A percentile compares a stretch with the other conserved stretches of the same genome.
These are phyloP conservation scores for Elaeis oleifera DNA, from an alignment of 202 grass and related monocot species.

Conservation along the genomic window DNA sequence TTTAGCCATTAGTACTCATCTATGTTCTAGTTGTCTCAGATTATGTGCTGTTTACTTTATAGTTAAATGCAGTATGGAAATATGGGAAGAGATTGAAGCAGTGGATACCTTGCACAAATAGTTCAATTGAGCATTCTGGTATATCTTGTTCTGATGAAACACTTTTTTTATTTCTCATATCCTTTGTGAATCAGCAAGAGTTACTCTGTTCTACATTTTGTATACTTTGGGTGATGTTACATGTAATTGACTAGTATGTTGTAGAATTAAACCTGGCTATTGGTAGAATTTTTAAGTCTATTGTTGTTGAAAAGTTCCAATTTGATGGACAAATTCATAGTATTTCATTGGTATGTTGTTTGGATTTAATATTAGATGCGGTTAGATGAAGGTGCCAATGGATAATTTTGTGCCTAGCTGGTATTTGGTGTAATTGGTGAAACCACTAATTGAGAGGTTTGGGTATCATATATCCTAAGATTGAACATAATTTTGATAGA, in stretches of 20 bases:
- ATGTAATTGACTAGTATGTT: background rate
- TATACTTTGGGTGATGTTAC: background rate
- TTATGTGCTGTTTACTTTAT: background rate
- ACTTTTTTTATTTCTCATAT: too few relatives aligned
- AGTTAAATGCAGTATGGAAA: constrained; percentile 9
- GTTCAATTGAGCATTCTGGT: constrained; percentile 1
- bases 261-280: background rate
- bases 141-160: background rate
- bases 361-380: too few relatives aligned
- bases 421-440: too few relatives aligned
- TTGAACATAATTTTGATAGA: too few relatives aligned
- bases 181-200: too few relatives aligned
- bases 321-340: too few relatives aligned
- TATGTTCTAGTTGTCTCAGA: constrained; percentile 3
- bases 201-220: background rate
- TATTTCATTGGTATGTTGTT: too few relatives aligned
- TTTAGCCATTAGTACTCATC: background rate
- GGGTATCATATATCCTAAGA: too few relatives aligned
- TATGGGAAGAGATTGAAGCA: constrained; percentile 4
- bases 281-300: background rate
- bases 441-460: too few relatives aligned
- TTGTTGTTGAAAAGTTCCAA: background rate
- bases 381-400: too few relatives aligned
- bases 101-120: background rate
- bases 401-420: too few relatives aligned